These are phyloP conservation scores for Orbilia blumenaviensis DNA, from an alignment of 2,329 filamentous ascomycete species.

Conservation along the genomic window DNA sequence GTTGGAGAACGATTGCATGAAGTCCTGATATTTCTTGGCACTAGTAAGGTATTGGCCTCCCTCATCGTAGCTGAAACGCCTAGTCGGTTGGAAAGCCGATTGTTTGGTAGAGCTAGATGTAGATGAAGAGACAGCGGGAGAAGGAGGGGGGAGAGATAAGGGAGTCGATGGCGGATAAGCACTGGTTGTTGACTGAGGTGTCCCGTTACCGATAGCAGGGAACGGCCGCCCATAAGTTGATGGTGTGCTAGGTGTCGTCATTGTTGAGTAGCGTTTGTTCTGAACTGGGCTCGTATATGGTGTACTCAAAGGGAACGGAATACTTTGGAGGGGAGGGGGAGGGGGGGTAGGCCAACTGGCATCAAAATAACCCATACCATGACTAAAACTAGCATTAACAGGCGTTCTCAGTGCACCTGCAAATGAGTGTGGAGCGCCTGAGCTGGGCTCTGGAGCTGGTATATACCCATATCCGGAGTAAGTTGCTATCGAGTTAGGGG, in stretches of 20 bases:
- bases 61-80: slow-evolving; percentile 52
- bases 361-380: slow-evolving; percentile 52
- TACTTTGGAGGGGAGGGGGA: neutral
- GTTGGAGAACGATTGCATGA: slow-evolving; percentile 33
- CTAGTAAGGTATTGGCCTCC: slow-evolving; percentile 14
- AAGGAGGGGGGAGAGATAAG: slow-evolving; percentile 35
- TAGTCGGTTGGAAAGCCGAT: neutral
- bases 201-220: slow-evolving; percentile 2
- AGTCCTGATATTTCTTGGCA: slow-evolving; percentile 11
- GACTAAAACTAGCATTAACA: slow-evolving; percentile 24
- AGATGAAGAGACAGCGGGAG: slow-evolving; percentile 39
- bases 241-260: slow-evolving; percentile 24
- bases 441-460: slow-evolving; percentile 21
- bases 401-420: slow-evolving; percentile 35
- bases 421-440: slow-evolving; percentile 30
- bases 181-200: slow-evolving; percentile 25
- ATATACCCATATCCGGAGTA: slow-evolving; percentile 50
- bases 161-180: slow-evolving; percentile 41
- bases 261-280: slow-evolving; percentile 16
- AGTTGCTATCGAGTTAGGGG: slow-evolving; percentile 20
- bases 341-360: slow-evolving; percentile 11
- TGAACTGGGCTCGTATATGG: slow-evolving; percentile 21
- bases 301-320: slow-evolving; percentile 1
- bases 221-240: slow-evolving; percentile 10
- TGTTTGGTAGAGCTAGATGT: slow-evolving; percentile 23